These are phyloP conservation scores for Artomyces pyxidatus DNA, from an alignment of 768 basidiomycete species.

Conservation along the genomic window DNA sequence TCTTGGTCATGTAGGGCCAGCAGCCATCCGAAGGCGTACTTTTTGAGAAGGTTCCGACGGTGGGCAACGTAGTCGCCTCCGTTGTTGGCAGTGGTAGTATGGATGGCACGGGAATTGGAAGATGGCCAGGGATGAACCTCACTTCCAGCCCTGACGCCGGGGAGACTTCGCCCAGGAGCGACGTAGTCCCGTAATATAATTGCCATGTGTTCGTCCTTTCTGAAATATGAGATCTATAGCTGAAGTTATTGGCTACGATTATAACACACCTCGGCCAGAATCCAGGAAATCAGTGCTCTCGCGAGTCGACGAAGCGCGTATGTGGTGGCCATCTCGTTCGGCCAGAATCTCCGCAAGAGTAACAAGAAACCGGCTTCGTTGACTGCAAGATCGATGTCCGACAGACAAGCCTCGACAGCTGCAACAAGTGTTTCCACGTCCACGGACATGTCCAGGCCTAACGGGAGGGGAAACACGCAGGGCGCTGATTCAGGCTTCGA, in stretches of 20 bases:
- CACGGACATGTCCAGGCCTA: slow-evolving; percentile 61
- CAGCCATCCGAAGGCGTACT: slow-evolving; percentile 63
- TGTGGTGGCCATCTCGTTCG: slow-evolving; percentile 62
- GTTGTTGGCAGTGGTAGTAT: slow-evolving; percentile 39
- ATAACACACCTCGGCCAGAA: slow-evolving; percentile 55
- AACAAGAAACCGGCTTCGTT: slow-evolving; percentile 71
- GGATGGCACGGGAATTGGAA: slow-evolving; percentile 24
- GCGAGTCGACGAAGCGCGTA: slow-evolving; percentile 60
- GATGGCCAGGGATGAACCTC: slow-evolving; percentile 51
- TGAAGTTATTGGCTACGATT: too few species aligned
- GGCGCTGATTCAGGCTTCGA: slow-evolving; percentile 26
- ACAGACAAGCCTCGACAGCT: slow-evolving; percentile 62
- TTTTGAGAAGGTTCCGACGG: slow-evolving; percentile 42
- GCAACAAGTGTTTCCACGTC: slow-evolving; percentile 68
- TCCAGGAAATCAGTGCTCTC: slow-evolving; percentile 55
- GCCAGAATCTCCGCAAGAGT: slow-evolving; percentile 64
- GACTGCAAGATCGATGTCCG: slow-evolving; percentile 61
- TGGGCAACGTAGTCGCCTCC: slow-evolving; percentile 66
- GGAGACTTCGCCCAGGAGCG: slow-evolving; percentile 46
- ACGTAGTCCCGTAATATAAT: slow-evolving; percentile 61
- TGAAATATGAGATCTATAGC: too few species aligned
- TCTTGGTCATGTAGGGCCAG: slow-evolving; percentile 60
- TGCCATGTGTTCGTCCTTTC: slow-evolving; percentile 59
- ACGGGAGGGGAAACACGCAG: slow-evolving; percentile 61
- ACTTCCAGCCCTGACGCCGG: slow-evolving; percentile 47